These are phyloP conservation scores for Puccinia sorghi DNA, from an alignment of 1,284 basidiomycete species.

Conservation along the genomic window DNA sequence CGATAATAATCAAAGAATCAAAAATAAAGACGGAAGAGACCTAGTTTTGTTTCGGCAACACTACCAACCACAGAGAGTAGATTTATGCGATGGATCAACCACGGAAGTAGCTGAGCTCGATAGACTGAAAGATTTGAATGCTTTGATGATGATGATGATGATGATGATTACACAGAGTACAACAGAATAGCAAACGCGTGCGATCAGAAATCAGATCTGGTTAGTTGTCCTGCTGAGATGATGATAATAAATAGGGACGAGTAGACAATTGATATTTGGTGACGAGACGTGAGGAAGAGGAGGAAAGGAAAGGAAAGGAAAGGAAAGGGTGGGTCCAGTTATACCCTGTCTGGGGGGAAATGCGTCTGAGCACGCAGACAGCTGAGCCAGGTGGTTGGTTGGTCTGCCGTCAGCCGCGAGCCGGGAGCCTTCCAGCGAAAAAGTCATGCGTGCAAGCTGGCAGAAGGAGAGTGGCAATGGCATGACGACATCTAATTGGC, in stretches of 20 bases:
- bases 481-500: not conserved
- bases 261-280: not conserved
- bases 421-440: not conserved
- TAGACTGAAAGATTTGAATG: conserved; percentile 16
- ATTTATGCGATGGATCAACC: conserved; percentile 22
- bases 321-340: too few relatives aligned
- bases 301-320: not conserved
- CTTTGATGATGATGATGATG: conserved; percentile 18
- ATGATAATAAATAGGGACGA: not conserved
- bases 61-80: conserved; percentile 10
- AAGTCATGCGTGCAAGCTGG: not conserved
- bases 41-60: not conserved
- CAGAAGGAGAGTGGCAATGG: too few relatives aligned
- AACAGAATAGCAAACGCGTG: conserved; percentile 36
- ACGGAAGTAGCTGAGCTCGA: conserved; percentile 8
- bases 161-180: conserved; percentile 33
- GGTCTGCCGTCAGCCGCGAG: too few relatives aligned
- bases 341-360: too few relatives aligned
- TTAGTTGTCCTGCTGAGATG: not conserved
- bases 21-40: not conserved
- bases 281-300: conserved; percentile 7
- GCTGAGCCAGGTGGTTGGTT: too few relatives aligned
- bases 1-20: too few relatives aligned
- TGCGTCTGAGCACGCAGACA: too few relatives aligned
- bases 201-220: conserved; percentile 20